Evolutionary conservation across 805 yeast genomes (phyloP), one percentile per base, ranked within the genome.

Genomic region (Yarrowia divulgata): DNA sequence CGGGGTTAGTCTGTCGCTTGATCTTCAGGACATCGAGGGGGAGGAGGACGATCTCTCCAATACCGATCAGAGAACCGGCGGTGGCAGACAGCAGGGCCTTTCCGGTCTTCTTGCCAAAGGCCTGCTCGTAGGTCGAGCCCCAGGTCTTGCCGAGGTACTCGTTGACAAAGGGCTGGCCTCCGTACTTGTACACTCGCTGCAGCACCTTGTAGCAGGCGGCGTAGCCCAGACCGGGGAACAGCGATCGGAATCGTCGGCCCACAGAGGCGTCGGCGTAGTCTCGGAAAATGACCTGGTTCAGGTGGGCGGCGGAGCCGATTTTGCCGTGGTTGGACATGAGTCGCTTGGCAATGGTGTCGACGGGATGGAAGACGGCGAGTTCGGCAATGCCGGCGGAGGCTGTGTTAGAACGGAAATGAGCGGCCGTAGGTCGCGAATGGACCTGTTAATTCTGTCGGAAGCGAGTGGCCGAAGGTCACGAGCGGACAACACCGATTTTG

Each of bases 1-100:
- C 99, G n/a, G 99, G 99, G 84, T 95, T 95, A 69, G 99, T 95
- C 85, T 95, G 99, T 83, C 98, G 93, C 84, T 95, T 95, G 81
- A 95, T 95, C 84, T 95, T 95, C 78, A 95, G 84, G 49, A 95
- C 98, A 79, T 95, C 99, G 75, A 95, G 85, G 43, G 99, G 99
- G 76, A 95, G 85, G 75, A 95, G 83, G 45, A 95, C 93, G 78
- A 95, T 92, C 82, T 95, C 99, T 81, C 98, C 99, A 78, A 95
- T 94, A 75, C 99, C 99, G 73, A 95, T 93, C 73, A 95, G 74
- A 42, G 97, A 91, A 76, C 99, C 99, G 37, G 99, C 98, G 72
- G 98, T 87, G 57, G 99, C 99, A 70, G 97, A 90, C 83, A 95
- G 82, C 77, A 94, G 79, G n/a, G 98, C 98, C 82, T 95, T 95